Evolutionary conservation across 192 early-diverging fungal genomes (phyloP).

Genomic region (Entomortierella parvispora): DNA sequence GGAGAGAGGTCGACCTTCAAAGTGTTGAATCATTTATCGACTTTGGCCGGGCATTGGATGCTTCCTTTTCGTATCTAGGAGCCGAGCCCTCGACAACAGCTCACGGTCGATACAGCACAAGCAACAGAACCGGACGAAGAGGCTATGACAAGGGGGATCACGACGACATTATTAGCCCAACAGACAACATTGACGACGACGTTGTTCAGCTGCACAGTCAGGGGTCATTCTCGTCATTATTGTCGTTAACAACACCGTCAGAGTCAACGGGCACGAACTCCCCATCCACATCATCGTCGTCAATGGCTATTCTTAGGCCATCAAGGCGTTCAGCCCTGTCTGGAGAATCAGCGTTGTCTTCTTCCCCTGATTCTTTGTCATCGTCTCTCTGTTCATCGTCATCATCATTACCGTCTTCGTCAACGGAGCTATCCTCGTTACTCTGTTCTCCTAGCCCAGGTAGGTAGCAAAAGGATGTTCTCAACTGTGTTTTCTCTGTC

Average conservation of each 20-base stretch:
- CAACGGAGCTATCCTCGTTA: background rate
- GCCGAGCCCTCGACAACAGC: background rate
- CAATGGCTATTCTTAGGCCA: too few species aligned
- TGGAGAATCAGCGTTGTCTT: background rate
- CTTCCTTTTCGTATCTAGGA: constrained; percentile 19
- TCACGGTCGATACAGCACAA: background rate
- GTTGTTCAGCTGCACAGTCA: too few species aligned
- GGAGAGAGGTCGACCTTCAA: constrained; percentile 36
- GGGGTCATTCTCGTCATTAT: too few species aligned
- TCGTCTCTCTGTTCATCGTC: background rate
- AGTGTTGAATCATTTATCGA: constrained; percentile 42
- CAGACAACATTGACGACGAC: too few species aligned
- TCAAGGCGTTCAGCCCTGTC: background rate
- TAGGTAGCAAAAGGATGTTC: background rate
- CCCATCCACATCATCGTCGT: too few species aligned
- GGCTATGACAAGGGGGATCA: background rate
- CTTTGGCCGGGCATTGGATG: constrained; percentile 16
- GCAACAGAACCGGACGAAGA: background rate
- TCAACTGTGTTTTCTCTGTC: too few species aligned
- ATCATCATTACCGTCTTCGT: background rate
- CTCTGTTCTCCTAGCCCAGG: constrained; percentile 1
- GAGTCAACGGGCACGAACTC: background rate
- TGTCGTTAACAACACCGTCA: background rate
- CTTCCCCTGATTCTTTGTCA: background rate
- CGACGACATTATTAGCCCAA: too few species aligned